Conservation (phyloP, 1,284 basidiomycete genomes). For the Golubevia pallescens region DNA sequence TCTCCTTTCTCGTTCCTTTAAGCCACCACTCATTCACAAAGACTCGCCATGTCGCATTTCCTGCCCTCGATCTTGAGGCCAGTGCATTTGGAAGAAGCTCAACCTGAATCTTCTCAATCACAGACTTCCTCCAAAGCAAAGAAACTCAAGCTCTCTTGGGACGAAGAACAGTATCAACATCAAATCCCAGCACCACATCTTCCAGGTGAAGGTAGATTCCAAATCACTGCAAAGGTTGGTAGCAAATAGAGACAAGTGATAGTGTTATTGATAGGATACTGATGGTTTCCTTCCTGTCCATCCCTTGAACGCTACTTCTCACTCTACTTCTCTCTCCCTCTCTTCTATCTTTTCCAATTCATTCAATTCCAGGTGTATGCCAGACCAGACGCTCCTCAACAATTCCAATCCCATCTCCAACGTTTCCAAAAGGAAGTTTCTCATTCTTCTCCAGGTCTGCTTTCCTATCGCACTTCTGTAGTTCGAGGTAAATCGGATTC, state of each 20-base stretch:
- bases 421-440: constrained; percentile 45
- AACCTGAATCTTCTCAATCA: background rate
- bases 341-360: background rate
- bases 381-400: constrained; percentile 39
- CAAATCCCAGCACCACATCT: constrained; percentile 43
- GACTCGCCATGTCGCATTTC: constrained; percentile 31
- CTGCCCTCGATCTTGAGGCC: constrained; percentile 34
- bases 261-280: no score
- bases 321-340: background rate
- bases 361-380: constrained; percentile 26
- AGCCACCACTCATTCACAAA: background rate
- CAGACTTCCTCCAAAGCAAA: background rate
- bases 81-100: constrained; percentile 30
- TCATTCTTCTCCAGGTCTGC: constrained; percentile 47
- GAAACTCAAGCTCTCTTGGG: background rate
- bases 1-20: background rate
- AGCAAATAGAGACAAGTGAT: background rate
- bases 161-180: constrained; percentile 18
- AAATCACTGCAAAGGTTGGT: constrained; percentile 40
- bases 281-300: no score
- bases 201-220: constrained; percentile 50
- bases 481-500: constrained; percentile 34
- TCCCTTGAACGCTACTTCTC: background rate
- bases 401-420: constrained; percentile 43
- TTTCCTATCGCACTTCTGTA: constrained; percentile 47